Evolutionary conservation across 73 alveolate genomes (phyloP).

Genomic region (Symbiodinium natans): DNA sequence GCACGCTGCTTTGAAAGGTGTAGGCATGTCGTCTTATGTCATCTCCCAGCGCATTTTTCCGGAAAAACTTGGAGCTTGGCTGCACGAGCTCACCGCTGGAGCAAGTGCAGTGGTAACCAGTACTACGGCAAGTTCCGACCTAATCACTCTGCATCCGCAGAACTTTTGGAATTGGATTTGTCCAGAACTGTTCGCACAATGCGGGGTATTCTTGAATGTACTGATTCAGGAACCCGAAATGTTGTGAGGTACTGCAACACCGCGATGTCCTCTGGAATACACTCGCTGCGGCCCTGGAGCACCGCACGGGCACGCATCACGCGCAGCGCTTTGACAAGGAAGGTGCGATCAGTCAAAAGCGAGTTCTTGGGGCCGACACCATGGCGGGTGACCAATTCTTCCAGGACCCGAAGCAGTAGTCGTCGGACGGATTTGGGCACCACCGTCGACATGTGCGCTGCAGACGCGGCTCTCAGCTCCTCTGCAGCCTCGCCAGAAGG

Average conservation of each 20-base stretch:
- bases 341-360: constrained; percentile 69
- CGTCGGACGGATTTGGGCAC: constrained; percentile 51
- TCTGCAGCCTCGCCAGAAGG: neutral
- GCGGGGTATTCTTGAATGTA: constrained; percentile 12
- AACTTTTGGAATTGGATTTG: neutral
- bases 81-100: too few relatives aligned
- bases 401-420: constrained; percentile 54
- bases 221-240: neutral
- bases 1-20: too few relatives aligned
- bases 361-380: constrained; percentile 53
- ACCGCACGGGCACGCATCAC: constrained; percentile 79
- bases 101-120: too few relatives aligned
- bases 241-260: constrained; percentile 25
- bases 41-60: too few relatives aligned
- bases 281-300: constrained; percentile 54
- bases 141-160: neutral
- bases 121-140: too few relatives aligned
- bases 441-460: neutral
- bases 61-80: too few relatives aligned
- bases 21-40: too few relatives aligned
- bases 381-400: constrained; percentile 51
- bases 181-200: neutral
- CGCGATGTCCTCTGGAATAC: neutral
- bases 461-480: constrained; percentile 24
- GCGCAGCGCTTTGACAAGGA: constrained; percentile 61